These are phyloP conservation scores for Lichtheimia corymbifera DNA, from an alignment of 371 early-diverging fungal species.

Conservation along the genomic window DNA sequence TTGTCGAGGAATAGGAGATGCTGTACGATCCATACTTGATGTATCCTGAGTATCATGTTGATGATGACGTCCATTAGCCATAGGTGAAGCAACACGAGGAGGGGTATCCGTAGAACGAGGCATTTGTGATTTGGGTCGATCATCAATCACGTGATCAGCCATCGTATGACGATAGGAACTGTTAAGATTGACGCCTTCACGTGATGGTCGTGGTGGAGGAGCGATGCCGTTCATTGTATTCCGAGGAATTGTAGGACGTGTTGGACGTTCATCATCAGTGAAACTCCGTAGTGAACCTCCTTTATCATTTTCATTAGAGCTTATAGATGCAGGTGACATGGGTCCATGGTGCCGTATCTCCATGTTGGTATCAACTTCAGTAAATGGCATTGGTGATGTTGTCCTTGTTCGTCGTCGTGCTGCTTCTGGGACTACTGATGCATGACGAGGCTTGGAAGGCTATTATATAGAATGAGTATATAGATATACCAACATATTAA, in stretches of 20 bases:
- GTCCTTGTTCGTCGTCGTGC: conserved; percentile 47
- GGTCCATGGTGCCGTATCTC: conserved; percentile 26
- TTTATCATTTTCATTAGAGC: conserved; percentile 18
- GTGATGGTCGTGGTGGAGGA: conserved; percentile 51
- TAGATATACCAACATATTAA: no score
- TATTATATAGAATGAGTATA: neutral
- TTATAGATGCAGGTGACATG: conserved; percentile 22
- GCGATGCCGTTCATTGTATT: conserved; percentile 20
- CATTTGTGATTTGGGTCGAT: conserved; percentile 17
- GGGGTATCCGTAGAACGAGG: conserved; percentile 3
- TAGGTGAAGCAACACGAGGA: conserved; percentile 5
- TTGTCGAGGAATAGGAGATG: conserved; percentile 1
- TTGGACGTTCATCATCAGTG: conserved; percentile 13
- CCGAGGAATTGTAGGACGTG: conserved; percentile 11
- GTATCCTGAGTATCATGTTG: neutral
- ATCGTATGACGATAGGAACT: conserved; percentile 30
- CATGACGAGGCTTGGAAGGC: conserved; percentile 42
- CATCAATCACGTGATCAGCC: conserved; percentile 5
- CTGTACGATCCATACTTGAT: neutral
- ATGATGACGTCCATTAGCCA: conserved; percentile 10
- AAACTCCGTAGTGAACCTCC: neutral
- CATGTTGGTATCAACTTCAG: conserved; percentile 27
- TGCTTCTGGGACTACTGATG: conserved; percentile 49
- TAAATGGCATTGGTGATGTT: conserved; percentile 36
- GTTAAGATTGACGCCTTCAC: conserved; percentile 49